phyloP scores from a whole-genome alignment of 352 stramenopile genomes.

The Thalassiosira exigua region DNA sequence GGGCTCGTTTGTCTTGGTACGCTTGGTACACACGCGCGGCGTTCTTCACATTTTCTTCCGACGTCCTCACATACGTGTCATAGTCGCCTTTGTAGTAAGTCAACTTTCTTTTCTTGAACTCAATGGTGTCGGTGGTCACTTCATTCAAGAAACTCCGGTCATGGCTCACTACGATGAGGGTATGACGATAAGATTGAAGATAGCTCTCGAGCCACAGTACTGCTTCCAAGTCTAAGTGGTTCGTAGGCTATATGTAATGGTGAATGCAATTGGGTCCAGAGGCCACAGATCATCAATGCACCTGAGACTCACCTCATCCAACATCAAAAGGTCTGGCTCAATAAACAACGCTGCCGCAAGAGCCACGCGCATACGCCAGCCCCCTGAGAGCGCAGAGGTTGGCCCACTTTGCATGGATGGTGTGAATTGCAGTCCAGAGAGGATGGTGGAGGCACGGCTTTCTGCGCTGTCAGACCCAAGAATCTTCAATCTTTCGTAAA shows the following conservation, averaged over 20 bases:
- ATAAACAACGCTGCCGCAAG: constrained; percentile 92
- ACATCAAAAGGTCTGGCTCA: constrained; percentile 90
- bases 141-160: constrained; percentile 96
- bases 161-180: constrained; percentile 94
- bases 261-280: too few relatives aligned
- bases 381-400: constrained; percentile 89
- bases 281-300: too few relatives aligned
- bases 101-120: constrained; percentile 92
- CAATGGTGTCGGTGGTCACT: constrained; percentile 94
- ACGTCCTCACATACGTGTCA: constrained; percentile 94
- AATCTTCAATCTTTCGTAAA: constrained; percentile 86
- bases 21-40: constrained; percentile 88
- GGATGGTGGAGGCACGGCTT: constrained; percentile 89
- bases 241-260: too few relatives aligned
- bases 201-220: constrained; percentile 99
- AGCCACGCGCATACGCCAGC: constrained; percentile 89
- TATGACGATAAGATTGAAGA: constrained; percentile 90
- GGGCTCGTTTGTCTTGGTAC: constrained; percentile 85
- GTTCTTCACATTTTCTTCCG: constrained; percentile 93
- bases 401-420: constrained; percentile 89
- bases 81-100: constrained; percentile 94
- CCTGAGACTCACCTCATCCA: constrained; percentile 93
- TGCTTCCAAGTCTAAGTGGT: constrained; percentile 95
- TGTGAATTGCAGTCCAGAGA: constrained; percentile 92
- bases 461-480: constrained; percentile 92